phyloP scores from a whole-genome alignment of 2,329 filamentous ascomycete genomes.

The Xylariaceae sp. region DNA sequence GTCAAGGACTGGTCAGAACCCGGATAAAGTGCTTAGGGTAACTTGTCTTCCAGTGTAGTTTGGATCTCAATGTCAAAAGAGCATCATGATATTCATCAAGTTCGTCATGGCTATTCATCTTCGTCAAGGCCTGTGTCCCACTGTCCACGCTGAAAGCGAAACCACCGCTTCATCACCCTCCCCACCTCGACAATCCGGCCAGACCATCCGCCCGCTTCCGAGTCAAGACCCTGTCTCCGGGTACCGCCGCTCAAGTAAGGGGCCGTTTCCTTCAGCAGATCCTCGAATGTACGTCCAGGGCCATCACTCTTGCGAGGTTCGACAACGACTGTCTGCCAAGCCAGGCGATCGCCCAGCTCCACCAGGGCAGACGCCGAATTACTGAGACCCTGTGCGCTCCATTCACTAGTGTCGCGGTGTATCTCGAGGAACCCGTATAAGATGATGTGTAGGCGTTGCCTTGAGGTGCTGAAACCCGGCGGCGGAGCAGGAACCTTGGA shows the following conservation, averaged over 20 bases:
- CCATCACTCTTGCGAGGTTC: conserved; percentile 44
- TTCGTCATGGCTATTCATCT: conserved; percentile 7
- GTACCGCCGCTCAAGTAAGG: conserved; percentile 64
- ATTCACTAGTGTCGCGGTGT: conserved; percentile 71
- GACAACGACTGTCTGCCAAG: conserved; percentile 49
- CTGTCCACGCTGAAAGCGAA: conserved; percentile 50
- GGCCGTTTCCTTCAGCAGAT: conserved; percentile 54
- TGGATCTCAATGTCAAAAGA: conserved; percentile 1
- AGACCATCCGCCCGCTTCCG: conserved; percentile 57
- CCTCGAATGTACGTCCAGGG: conserved; percentile 30
- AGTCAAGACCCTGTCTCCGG: conserved; percentile 44
- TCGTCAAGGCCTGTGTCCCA: conserved; percentile 34
- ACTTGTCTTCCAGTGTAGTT: conserved; percentile 3
- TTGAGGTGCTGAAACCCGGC: conserved; percentile 6
- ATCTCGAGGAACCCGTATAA: conserved; percentile 67
- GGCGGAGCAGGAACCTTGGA: conserved; percentile 45
- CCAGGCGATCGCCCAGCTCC: conserved; percentile 56
- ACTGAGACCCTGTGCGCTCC: conserved; percentile 73
- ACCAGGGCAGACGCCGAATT: conserved; percentile 64
- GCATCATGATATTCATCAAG: conserved; percentile 7
- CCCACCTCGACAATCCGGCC: conserved; percentile 61
- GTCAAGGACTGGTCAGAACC: conserved; percentile 14
- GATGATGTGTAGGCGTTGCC: conserved; percentile 47
- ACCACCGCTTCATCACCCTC: conserved; percentile 67
- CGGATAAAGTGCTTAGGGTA: conserved; percentile 6